These are phyloP conservation scores for Melastoma candidum DNA, from an alignment of 441 rosid species.

Conservation along the genomic window DNA sequence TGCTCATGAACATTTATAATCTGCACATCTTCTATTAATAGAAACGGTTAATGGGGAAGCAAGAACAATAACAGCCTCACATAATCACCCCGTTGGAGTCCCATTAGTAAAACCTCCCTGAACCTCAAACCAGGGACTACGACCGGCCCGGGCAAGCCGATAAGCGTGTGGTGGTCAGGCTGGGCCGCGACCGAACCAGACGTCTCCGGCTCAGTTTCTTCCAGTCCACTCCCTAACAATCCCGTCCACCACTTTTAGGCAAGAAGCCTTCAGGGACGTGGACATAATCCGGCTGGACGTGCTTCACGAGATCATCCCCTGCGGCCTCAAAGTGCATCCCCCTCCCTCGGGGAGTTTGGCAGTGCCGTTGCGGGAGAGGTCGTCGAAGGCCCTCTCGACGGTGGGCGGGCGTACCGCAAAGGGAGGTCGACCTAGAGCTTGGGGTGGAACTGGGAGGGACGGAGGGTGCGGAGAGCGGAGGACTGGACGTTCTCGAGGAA, in stretches of 20 bases:
- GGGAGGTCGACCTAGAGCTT: constrained; percentile 63
- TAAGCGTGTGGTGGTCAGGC: constrained; percentile 67
- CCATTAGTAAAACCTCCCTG: constrained; percentile 83
- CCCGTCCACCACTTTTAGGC: constrained; percentile 49
- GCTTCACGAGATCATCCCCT: constrained; percentile 44
- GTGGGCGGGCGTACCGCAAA: constrained; percentile 30
- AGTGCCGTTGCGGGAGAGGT: constrained; percentile 29
- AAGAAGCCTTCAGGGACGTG: constrained; percentile 54
- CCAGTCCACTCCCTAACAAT: constrained; percentile 89
- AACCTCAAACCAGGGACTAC: constrained; percentile 83
- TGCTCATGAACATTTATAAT: no score
- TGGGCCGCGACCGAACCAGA: constrained; percentile 36
- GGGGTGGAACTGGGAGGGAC: constrained; percentile 37
- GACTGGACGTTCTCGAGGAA: constrained; percentile 61
- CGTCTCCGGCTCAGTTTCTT: constrained; percentile 53
- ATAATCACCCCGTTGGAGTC: constrained; percentile 93
- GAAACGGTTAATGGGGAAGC: no score
- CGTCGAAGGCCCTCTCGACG: constrained; percentile 37
- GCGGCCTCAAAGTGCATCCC: constrained; percentile 32
- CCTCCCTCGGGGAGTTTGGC: constrained; percentile 21
- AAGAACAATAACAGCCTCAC: constrained; percentile 20
- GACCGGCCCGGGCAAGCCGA: constrained; percentile 54
- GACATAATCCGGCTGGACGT: constrained; percentile 51
- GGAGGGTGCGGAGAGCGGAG: constrained; percentile 39
- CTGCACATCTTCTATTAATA: no score